phyloP scores from a whole-genome alignment of 306 rosid species.

The Lotus japonicus region DNA sequence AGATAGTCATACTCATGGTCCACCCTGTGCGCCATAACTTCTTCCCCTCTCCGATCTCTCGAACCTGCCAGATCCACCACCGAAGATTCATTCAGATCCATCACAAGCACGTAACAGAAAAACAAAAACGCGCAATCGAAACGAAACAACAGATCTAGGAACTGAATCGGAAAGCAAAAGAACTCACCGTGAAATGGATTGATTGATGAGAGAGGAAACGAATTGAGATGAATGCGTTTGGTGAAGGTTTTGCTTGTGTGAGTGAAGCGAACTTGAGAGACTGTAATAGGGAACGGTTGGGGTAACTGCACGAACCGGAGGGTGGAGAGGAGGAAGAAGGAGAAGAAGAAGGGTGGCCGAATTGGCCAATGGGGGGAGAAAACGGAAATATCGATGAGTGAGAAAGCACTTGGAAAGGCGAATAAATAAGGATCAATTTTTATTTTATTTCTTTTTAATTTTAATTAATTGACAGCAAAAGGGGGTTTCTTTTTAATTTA shows the following conservation, averaged over 20 bases:
- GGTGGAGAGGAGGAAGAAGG: background rate
- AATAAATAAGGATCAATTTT: constrained; percentile 20
- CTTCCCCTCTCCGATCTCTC: constrained; percentile 49
- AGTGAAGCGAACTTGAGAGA: background rate
- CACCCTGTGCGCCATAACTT: constrained; percentile 76
- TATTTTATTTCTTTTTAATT: too few species aligned
- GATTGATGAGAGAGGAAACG: constrained; percentile 24
- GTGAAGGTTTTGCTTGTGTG: background rate
- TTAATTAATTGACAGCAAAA: background rate
- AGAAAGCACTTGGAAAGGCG: constrained; percentile 22
- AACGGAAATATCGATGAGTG: constrained; percentile 37
- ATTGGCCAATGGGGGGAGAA: constrained; percentile 24
- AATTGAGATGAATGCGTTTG: constrained; percentile 1
- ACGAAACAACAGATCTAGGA: constrained; percentile 19
- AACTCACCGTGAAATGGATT: constrained; percentile 41
- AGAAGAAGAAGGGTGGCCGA: constrained; percentile 14
- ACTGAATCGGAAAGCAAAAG: background rate
- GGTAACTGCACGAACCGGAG: constrained; percentile 22
- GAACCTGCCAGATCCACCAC: constrained; percentile 33
- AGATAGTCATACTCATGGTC: constrained; percentile 96
- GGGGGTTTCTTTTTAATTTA: background rate
- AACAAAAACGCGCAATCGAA: background rate
- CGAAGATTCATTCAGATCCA: constrained; percentile 29
- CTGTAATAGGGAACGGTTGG: background rate
- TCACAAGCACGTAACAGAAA: background rate